Base-by-base conservation (phyloP, 345 rosid species). In the Adansonia digitata region DNA sequence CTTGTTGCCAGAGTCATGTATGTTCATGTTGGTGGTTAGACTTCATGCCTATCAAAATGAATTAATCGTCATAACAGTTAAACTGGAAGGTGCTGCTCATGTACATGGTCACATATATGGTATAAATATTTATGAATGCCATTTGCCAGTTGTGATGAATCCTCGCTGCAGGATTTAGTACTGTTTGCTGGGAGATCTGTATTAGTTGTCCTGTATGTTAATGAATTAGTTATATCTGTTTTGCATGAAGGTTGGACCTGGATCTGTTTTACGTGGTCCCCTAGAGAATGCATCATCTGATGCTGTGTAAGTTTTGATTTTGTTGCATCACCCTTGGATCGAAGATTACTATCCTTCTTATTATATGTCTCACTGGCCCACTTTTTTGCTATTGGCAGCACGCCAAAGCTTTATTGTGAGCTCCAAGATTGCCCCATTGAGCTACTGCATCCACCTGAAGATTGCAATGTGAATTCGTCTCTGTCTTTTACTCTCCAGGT, bases 401-500 rank as follows among this genome's bases (percentile, higher is more conserved):
- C 91, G 8, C 99, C 97, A 53, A 91, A 83, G 85, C 97, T 93
- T 73, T 83, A 92, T 77, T 96, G 99, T 56, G 93, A 87, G 60
- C 86, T 72, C 69, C 84, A 89, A 81, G 87, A 88, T 73, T 96
- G 99, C 85, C 98, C 99, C 5, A 65, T 77, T 72, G 99, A 96
- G 84, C 83, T 96, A 20, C 86, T 96, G 52, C 85, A 80, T 76
- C 99, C 99, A 7, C 99, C 99, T 79, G 99, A 96, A 80, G 99
- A 96, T 82, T 96, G 99, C 95, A 96, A 89, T 82, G 97, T 96
- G 84, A 96, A 96, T 85, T 77, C 98, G 35, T 92, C 99, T 69
- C 83, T 96, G 72, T 84, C 99, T 52, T 96, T 96, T 82, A 96
- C 99, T 27, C 95, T 96, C 77, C 99, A 96, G 98, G 98, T 94